Conservation (phyloP, 176 grass and related monocot genomes). For the Aegilops umbellulata region DNA sequence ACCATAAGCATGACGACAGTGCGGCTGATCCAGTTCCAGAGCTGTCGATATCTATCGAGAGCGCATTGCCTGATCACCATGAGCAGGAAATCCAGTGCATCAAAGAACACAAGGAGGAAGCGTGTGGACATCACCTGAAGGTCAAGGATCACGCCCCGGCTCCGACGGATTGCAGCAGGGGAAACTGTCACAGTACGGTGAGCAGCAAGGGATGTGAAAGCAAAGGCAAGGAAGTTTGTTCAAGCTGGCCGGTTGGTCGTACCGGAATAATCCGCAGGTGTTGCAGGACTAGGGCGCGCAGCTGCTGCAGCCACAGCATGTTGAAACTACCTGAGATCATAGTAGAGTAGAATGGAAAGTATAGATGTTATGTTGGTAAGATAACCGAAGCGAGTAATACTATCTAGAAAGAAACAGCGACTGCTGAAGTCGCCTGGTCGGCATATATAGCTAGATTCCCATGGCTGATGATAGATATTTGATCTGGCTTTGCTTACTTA, state of each 20-base stretch:
- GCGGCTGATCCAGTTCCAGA: slow-evolving; percentile 29
- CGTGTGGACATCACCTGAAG: not conserved
- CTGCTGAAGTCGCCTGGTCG: not conserved
- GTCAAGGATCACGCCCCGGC: not conserved
- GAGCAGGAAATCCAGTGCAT: slow-evolving; percentile 1
- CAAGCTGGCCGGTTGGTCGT: slow-evolving; percentile 31
- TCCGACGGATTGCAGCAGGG: not conserved
- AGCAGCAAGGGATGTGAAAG: slow-evolving; percentile 1
- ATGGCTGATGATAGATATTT: not conserved
- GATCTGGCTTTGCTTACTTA: not conserved
- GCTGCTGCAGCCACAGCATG: slow-evolving; percentile 56
- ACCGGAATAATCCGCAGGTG: slow-evolving; percentile 37
- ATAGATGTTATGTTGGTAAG: not conserved
- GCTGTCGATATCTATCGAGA: slow-evolving; percentile 27
- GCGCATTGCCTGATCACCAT: not conserved
- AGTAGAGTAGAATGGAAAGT: slow-evolving; percentile 48
- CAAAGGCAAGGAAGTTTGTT: slow-evolving; percentile 36
- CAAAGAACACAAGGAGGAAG: slow-evolving; percentile 26
- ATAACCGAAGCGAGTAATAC: not conserved
- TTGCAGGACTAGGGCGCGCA: slow-evolving; percentile 52
- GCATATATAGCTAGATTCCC: not conserved
- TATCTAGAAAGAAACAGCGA: not conserved
- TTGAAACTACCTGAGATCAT: slow-evolving; percentile 78
- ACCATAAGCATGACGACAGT: slow-evolving; percentile 22
- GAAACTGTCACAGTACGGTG: slow-evolving; percentile 20